Base-by-base conservation (phyloP, 2,329 filamentous ascomycete genomes). In the Xylariomycetidae sp. region DNA sequence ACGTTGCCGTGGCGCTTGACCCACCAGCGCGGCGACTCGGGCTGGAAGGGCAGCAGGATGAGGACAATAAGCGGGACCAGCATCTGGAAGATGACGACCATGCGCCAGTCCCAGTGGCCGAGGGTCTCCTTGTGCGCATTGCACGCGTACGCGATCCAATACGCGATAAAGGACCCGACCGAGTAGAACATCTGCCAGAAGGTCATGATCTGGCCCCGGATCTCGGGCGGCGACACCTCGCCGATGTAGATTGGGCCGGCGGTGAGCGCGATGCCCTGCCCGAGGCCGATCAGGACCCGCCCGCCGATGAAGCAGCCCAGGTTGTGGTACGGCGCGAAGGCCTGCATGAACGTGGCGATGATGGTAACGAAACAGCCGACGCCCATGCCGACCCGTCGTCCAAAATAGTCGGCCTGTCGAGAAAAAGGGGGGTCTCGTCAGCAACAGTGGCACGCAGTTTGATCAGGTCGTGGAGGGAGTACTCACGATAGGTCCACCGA, bases 1-100 rank as follows among this genome's bases (percentile, higher is more conserved):
- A 82, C 50, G 42, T 78, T 69, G 48, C 72, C 67, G 44, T 70
- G 69, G 40, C 73, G 69, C 57, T 83, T 71, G 41, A 85, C 71
- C 54, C 73, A 71, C 80, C 81, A 86, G 31, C 82, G 71, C 13
- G 82, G 82, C 4, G 74, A 76, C 54, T 84, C 82, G 14, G 80
- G 80, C 41, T 82, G 72, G 53, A 79, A 81, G 25, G 79, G 80
- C 11, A 85, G 63, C 22, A 80, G 67, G 4, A 59, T 44, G 15
- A 84, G 61, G 54, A 86, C 80, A 38, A 84, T 48, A 31, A 70
- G 44, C 2, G 82, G 82, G 16, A 84, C 69, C n/a, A 86, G 57
- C 30, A 84, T 66, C 59, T 86, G 82, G 66, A 85, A 85, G 41
- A 86, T 77, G 42, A 85, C 74, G 11, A 85, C 77, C 64, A 84